A percentile compares a stretch with the other conserved stretches of the same genome.
Conservation (phyloP, 23 red algal species). For the Gracilaria caudata region DNA sequence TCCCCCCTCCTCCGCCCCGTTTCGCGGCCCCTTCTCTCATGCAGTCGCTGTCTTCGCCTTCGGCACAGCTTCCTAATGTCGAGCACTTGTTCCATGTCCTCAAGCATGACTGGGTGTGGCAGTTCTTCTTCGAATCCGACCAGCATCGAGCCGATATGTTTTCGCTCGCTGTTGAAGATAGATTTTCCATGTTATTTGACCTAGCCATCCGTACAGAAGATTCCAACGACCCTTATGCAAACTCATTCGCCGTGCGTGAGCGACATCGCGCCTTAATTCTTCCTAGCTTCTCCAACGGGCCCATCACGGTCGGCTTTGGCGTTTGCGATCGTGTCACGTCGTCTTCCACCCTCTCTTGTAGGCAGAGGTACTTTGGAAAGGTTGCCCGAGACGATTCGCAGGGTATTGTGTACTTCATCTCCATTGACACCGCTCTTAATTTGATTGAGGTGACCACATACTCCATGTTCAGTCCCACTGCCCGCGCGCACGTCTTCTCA, state of each 20-base stretch:
- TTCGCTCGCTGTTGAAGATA: conserved; percentile 23
- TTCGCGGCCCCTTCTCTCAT: neutral
- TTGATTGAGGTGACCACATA: conserved; percentile 37
- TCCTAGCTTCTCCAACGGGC: conserved; percentile 35
- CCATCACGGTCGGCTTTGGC: conserved; percentile 52
- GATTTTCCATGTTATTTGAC: conserved; percentile 25
- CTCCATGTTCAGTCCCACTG: conserved; percentile 31
- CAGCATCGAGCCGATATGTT: conserved; percentile 27
- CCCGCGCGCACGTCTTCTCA: conserved; percentile 51
- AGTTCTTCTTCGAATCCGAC: conserved; percentile 50
- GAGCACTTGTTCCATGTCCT: conserved; percentile 31
- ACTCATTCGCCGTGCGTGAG: conserved; percentile 37
- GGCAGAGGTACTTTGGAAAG: conserved; percentile 41
- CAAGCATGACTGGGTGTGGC: conserved; percentile 54
- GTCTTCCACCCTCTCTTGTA: conserved; percentile 34
- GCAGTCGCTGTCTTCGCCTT: neutral
- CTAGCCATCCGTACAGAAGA: conserved; percentile 15
- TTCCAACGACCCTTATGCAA: neutral
- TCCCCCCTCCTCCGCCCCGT: neutral
- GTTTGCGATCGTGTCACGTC: conserved; percentile 46
- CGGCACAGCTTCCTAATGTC: neutral
- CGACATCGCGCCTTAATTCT: conserved; percentile 44
- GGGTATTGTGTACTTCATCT: conserved; percentile 37
- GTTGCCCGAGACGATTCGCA: conserved; percentile 50
- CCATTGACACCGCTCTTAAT: conserved; percentile 12